Evolutionary conservation across 352 stramenopile species (phyloP), one percentile per base, ranked within the genome.

Genomic region (Pythium periplocum): DNA sequence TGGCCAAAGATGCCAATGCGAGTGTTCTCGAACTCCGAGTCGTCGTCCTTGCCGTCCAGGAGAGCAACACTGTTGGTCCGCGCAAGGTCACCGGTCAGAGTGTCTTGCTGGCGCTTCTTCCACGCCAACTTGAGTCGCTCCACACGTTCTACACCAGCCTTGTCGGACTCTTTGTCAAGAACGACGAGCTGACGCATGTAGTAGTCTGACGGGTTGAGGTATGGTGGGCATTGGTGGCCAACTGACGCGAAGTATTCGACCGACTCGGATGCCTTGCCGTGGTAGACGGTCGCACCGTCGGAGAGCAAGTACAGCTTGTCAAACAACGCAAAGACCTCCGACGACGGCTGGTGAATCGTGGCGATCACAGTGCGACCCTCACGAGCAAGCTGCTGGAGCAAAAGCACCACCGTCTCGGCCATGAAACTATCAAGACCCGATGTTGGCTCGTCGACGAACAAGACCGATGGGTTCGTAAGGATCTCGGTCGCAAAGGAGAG

Each of bases 401-500:
- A 74, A 0, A 68, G 41, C 35, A 90, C 57, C 0, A 87, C 62
- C 1, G 54, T 57, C 49, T 89, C 69, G 4, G 75, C 69, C 39
- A 75, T 73, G 62, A 76, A 83, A 47, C 75, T 75, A 54, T 88
- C 78, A 30, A 89, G 64, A 30, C 62, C 85, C 31, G 62, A 62
- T 26, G 82, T 93, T 3, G 87, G 83, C 57, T 97, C 87, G 50
- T 97, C 88, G 11, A 91, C 64, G n/a, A 96, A 74, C 42, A 97
- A 43, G 3, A 95, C 56, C 46, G 86, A 86, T 12, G 87, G 86
- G 52, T 91, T 77, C 0, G 58, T 73, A 6, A 97, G 61, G 4
- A 97, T 50, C 55, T 92, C 81, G 36, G 89, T 92, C 0, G 79
- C 89, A 35, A 96, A 71, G 9, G 79, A 75, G 3, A 97, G 73